Base-by-base conservation (phyloP, 768 basidiomycete genomes). In the Suillus spraguei region DNA sequence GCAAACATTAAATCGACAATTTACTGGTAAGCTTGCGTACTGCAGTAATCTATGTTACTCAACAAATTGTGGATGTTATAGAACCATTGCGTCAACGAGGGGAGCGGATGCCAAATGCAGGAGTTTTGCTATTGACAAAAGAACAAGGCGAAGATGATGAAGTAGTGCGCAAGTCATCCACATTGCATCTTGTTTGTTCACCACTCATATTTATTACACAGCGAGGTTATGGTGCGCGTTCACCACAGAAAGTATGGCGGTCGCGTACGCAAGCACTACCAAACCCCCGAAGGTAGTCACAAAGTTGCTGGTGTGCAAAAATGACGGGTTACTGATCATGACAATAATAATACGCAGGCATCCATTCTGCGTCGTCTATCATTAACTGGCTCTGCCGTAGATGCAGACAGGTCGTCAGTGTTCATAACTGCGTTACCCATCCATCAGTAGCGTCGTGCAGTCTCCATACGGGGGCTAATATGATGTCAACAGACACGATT, bases 161-260 rank as follows among this genome's bases (percentile, higher is more conserved):
- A 24, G 39, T 61, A 22, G 71, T 69, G 54, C 71, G 79, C 80
- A 63, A 66, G 77, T 66, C 42, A 11, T 39, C 13, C 32, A 17
- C 24, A 28, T 17, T 7, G 35, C 16, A 16, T 36, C 41, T 39
- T 24, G 3, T 53, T 38, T 35, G 33, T 63, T 52, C 61, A 55
- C 52, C 56, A 2, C 17, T 22, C 54, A 36, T 64, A 11, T 47
- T 33, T 6, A 38, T 55, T 39, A 10, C 53, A 33, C 52, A 90
- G 91, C 83, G 36, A 85, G 90, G 39, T 74, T 93, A 42, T 94
- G 91, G 90, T 93, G 92, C 70, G 90, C 86, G 46, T 94, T 94
- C 75, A 94, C 92, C 8, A 88, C 92, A 32, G 80, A 85, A 22
- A 91, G 89, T 71, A 92, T 94, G 91, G 90, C 92, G 0, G 79